A percentile compares a stretch with the other conserved stretches of the same genome.
Evolutionary conservation across 352 stramenopile species (phyloP).

Genomic region (Aphanomyces cochlioides): DNA sequence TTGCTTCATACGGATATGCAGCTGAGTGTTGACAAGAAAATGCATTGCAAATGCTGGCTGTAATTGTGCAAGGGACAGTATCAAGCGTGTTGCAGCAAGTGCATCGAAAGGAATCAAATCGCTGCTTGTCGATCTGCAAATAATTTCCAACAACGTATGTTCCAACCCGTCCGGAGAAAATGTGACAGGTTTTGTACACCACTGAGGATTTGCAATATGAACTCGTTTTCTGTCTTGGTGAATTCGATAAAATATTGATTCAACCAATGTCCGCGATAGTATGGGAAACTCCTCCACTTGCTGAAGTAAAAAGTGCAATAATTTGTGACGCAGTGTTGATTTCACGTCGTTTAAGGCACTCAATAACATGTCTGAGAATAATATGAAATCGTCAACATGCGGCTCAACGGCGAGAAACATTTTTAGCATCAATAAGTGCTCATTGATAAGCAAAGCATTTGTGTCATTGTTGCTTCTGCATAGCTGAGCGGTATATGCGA

Average conservation of each 20-base stretch:
- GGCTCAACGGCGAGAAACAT: constrained; percentile 15
- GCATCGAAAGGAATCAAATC: constrained; percentile 41
- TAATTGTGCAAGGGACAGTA: constrained; percentile 57
- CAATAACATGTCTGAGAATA: constrained; percentile 6
- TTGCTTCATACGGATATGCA: constrained; percentile 41
- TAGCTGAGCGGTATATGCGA: constrained; percentile 54
- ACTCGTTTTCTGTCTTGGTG: neutral
- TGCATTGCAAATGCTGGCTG: constrained; percentile 49
- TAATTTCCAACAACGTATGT: constrained; percentile 51
- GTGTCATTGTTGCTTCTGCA: constrained; percentile 38
- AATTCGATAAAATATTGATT: constrained; percentile 41
- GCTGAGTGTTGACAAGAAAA: constrained; percentile 38
- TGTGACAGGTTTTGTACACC: neutral
- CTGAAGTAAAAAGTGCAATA: constrained; percentile 45
- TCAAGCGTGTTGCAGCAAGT: constrained; percentile 45
- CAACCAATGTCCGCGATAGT: constrained; percentile 38
- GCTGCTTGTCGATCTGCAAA: constrained; percentile 37
- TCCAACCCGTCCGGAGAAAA: constrained; percentile 41
- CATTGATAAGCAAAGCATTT: neutral
- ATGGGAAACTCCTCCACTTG: constrained; percentile 9
- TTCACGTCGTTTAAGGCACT: constrained; percentile 4
- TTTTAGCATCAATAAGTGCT: neutral
- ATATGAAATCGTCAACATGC: constrained; percentile 24
- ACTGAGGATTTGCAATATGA: neutral
- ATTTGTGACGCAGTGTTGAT: constrained; percentile 8